Evolutionary conservation across 768 basidiomycete genomes (phyloP).

Genomic region (Crassisporium funariophilum): DNA sequence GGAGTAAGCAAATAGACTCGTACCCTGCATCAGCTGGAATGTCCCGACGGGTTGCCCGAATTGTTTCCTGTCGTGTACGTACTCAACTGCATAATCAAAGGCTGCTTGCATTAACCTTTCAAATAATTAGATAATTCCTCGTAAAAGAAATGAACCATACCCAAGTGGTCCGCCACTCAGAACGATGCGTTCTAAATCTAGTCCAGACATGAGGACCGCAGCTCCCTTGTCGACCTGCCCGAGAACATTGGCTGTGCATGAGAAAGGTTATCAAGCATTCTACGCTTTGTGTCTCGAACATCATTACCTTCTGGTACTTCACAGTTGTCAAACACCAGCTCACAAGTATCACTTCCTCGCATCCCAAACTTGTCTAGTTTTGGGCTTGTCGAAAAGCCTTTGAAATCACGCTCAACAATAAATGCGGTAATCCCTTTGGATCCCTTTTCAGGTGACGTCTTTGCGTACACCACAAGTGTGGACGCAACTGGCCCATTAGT

Average conservation of each 20-base stretch:
- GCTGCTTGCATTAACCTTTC: slow-evolving; percentile 88
- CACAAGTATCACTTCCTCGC: slow-evolving; percentile 94
- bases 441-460: slow-evolving; percentile 73
- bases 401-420: slow-evolving; percentile 80
- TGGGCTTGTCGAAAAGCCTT: slow-evolving; percentile 86
- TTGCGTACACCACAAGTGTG: slow-evolving; percentile 91
- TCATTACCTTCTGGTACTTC: slow-evolving; percentile 80
- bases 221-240: slow-evolving; percentile 81
- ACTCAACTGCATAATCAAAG: slow-evolving; percentile 85
- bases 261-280: background rate
- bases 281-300: background rate
- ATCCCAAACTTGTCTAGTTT: slow-evolving; percentile 97
- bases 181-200: slow-evolving; percentile 91
- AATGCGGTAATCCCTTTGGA: slow-evolving; percentile 93
- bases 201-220: slow-evolving; percentile 89
- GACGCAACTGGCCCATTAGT: slow-evolving; percentile 93
- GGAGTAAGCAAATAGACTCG: slow-evolving; percentile 10
- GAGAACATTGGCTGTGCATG: slow-evolving; percentile 72
- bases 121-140: slow-evolving; percentile 13
- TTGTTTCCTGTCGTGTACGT: slow-evolving; percentile 92
- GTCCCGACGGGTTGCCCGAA: slow-evolving; percentile 86
- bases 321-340: slow-evolving; percentile 89
- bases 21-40: slow-evolving; percentile 96
- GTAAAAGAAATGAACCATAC: slow-evolving; percentile 36
- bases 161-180: slow-evolving; percentile 92